Base-by-base conservation (phyloP, 257 asterid genomes). In the Fraxinus pennsylvanica region DNA sequence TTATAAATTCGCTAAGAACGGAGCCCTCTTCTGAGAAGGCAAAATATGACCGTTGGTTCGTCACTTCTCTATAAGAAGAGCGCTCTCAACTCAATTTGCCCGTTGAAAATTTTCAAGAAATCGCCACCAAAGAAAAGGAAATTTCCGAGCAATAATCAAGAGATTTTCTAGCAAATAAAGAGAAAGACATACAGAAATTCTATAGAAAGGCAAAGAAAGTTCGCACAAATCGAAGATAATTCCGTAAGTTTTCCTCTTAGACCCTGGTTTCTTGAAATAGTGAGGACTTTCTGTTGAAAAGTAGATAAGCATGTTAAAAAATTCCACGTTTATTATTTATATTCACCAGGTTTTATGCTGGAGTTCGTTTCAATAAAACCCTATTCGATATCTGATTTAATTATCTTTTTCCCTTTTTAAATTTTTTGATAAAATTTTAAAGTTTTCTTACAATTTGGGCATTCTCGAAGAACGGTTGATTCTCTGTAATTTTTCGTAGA, bases 1-100 rank as follows among this genome's bases (percentile, higher is more conserved):
- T 50, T 22, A 88, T 80, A 50, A 79, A 80, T 84, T 82, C 21
- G 15, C 9, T 35, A 33, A 38, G 27, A 47, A 73, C 71, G 82
- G n/a, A 54, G 15, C 41, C 19, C 76, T 82, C 35, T 66, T 13
- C 10, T 13, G 27, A 54, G 12, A 14, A 4, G 72, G 74, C 4
- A 63, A 25, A 72, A 72, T 72, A 43, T 45, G 67, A 72, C 67
- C 76, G 76, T 72, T 72, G 6, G 35, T 43, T 43, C 17, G 17
- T 12, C 52, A 43, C 52, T 43, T 10, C 17, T 43, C 52, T 12
- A 43, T 41, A 10, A 41, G 47, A 10, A 10, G 45, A 39, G 61
- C 25, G 65, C 6, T 12, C 13, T 13, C 3, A 2, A 47, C 61
- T 0, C 25, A 45, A 25, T 15, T 19, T 39, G 33, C 22, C 75